These are phyloP conservation scores for Phytophthora cryptogea DNA, from an alignment of 352 stramenopile genomes.

Conservation along the genomic window DNA sequence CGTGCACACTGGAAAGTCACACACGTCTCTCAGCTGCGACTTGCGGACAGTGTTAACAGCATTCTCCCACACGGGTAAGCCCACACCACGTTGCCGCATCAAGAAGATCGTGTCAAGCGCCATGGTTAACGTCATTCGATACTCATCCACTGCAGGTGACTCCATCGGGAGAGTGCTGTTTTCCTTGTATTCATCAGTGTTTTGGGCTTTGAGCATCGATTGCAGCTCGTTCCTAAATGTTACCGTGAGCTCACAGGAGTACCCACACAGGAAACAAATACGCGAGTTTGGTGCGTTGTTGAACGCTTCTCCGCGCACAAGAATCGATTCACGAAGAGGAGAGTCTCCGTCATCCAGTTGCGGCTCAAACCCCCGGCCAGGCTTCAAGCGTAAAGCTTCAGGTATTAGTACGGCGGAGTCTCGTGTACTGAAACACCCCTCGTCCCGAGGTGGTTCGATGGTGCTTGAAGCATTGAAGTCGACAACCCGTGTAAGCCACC, in stretches of 20 bases:
- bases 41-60: conserved; percentile 49
- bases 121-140: conserved; percentile 85
- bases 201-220: conserved; percentile 35
- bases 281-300: conserved; percentile 22
- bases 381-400: conserved; percentile 46
- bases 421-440: conserved; percentile 12
- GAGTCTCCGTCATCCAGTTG: conserved; percentile 8
- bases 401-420: conserved; percentile 56
- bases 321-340: conserved; percentile 1
- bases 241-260: conserved; percentile 50
- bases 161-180: conserved; percentile 9
- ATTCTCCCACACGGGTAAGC: conserved; percentile 62
- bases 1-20: conserved; percentile 69
- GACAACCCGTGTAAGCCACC: conserved; percentile 76
- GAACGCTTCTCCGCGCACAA: conserved; percentile 16
- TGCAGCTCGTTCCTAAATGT: conserved; percentile 48
- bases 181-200: conserved; percentile 16
- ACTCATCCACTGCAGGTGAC: conserved; percentile 45
- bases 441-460: conserved; percentile 18
- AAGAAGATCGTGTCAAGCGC: conserved; percentile 67
- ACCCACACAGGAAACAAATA: conserved; percentile 64
- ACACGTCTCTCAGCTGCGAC: conserved; percentile 34
- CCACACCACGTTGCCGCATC: conserved; percentile 63
- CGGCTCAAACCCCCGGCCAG: conserved; percentile 28
- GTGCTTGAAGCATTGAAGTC: conserved; percentile 47